Conservation (phyloP, 352 stramenopile genomes). For the Blastocystis hominis region DNA sequence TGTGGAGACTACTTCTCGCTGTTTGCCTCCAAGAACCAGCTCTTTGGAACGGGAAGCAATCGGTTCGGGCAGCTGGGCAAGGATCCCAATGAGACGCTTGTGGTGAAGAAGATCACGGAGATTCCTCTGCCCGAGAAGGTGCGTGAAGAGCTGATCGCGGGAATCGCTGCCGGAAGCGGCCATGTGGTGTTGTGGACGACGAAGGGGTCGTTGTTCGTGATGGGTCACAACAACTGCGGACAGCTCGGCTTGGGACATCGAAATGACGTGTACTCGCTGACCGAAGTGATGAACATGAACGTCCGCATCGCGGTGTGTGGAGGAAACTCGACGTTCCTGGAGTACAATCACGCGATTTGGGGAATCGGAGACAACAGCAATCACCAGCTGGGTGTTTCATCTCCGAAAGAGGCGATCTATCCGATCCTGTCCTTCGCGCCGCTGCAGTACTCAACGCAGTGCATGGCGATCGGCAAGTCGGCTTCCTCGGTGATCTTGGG, state of each 20-base stretch:
- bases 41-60: slow-evolving; percentile 16
- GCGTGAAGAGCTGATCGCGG: not conserved
- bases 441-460: too few relatives aligned
- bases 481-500: not conserved
- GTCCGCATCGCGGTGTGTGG: not conserved
- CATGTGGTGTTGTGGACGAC: not conserved
- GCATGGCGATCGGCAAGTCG: not conserved
- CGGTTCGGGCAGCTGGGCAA: not conserved
- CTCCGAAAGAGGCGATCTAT: not conserved
- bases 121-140: not conserved
- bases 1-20: slow-evolving; percentile 14
- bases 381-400: not conserved
- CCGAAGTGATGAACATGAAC: not conserved
- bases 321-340: not conserved
- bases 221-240: not conserved
- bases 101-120: not conserved
- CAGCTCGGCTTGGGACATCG: not conserved
- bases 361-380: not conserved
- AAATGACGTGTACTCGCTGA: not conserved
- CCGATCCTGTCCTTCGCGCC: not conserved
- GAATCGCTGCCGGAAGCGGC: not conserved
- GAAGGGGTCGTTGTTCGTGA: not conserved
- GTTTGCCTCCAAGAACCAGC: not conserved
- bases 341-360: not conserved
- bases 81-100: not conserved